phyloP scores from a whole-genome alignment of 345 rosid genomes.

The Gossypium arboreum region DNA sequence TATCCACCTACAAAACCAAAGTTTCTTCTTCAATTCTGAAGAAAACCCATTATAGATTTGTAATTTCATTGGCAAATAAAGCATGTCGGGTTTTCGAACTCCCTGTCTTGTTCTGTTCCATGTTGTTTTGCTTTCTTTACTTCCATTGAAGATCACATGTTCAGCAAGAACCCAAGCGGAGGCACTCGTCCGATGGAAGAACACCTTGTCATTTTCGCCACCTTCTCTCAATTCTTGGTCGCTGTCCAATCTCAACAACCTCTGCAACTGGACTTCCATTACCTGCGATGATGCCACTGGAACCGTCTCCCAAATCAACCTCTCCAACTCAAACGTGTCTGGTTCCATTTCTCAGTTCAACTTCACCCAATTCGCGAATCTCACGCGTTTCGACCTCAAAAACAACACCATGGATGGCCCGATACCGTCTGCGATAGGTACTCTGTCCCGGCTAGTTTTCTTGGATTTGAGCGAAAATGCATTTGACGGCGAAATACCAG shows the following conservation, averaged over 20 bases:
- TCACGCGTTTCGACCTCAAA: slow-evolving; percentile 36
- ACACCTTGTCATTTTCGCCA: slow-evolving; percentile 26
- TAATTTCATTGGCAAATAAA: background rate
- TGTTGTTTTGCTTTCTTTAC: slow-evolving; percentile 19
- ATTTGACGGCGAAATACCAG: slow-evolving; percentile 35
- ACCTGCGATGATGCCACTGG: slow-evolving; percentile 30
- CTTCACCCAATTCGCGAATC: slow-evolving; percentile 45
- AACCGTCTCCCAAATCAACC: slow-evolving; percentile 35
- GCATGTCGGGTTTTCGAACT: slow-evolving; percentile 17
- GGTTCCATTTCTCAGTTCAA: slow-evolving; percentile 41
- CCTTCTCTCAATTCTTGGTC: slow-evolving; percentile 55
- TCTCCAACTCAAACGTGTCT: slow-evolving; percentile 29
- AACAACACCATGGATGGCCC: slow-evolving; percentile 27
- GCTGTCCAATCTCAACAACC: slow-evolving; percentile 33
- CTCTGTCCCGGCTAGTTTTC: slow-evolving; percentile 32
- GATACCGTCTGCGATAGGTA: slow-evolving; percentile 35
- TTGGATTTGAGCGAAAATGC: slow-evolving; percentile 44
- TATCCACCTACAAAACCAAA: background rate
- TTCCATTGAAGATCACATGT: slow-evolving; percentile 30
- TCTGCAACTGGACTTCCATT: slow-evolving; percentile 64
- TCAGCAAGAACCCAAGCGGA: slow-evolving; percentile 49
- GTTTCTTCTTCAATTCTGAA: background rate
- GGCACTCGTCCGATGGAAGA: slow-evolving; percentile 62
- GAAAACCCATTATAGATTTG: background rate
- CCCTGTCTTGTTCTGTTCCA: slow-evolving; percentile 25